These are phyloP conservation scores for Pyrenophora seminiperda DNA, from an alignment of 2,329 filamentous ascomycete species.

Conservation along the genomic window DNA sequence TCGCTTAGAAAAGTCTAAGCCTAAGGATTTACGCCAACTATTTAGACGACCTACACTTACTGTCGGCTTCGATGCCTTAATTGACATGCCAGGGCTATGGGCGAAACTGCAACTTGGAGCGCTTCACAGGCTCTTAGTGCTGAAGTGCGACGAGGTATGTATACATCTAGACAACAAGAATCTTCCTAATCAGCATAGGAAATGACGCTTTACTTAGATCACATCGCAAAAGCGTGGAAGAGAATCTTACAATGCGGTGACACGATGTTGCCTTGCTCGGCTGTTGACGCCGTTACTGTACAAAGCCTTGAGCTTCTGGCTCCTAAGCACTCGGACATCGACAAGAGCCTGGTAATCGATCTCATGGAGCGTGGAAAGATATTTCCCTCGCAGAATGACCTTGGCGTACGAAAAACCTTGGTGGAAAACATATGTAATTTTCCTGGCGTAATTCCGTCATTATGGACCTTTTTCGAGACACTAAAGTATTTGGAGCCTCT, in stretches of 20 bases:
- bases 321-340: constrained; percentile 11
- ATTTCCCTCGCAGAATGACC: constrained; percentile 12
- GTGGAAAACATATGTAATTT: constrained; percentile 12
- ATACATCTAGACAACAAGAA: background rate
- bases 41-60: constrained; percentile 15
- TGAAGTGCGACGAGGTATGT: constrained; percentile 28
- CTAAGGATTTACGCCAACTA: constrained; percentile 25
- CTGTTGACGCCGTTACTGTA: constrained; percentile 13
- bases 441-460: constrained; percentile 11
- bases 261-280: constrained; percentile 5
- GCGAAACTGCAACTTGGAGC: constrained; percentile 25
- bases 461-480: constrained; percentile 23
- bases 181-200: constrained; percentile 15
- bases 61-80: constrained; percentile 20
- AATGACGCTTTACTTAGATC: constrained; percentile 21
- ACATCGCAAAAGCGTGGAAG: constrained; percentile 15
- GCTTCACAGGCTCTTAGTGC: constrained; percentile 23
- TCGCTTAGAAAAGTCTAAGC: constrained; percentile 23
- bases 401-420: constrained; percentile 3
- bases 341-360: constrained; percentile 8
- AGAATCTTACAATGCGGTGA: constrained; percentile 13
- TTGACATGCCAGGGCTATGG: constrained; percentile 29
- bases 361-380: constrained; percentile 13
- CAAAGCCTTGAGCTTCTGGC: constrained; percentile 13
- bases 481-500: constrained; percentile 24